Base-by-base conservation (phyloP, 2,329 filamentous ascomycete genomes). In the Neocatenulostroma microsporum region DNA sequence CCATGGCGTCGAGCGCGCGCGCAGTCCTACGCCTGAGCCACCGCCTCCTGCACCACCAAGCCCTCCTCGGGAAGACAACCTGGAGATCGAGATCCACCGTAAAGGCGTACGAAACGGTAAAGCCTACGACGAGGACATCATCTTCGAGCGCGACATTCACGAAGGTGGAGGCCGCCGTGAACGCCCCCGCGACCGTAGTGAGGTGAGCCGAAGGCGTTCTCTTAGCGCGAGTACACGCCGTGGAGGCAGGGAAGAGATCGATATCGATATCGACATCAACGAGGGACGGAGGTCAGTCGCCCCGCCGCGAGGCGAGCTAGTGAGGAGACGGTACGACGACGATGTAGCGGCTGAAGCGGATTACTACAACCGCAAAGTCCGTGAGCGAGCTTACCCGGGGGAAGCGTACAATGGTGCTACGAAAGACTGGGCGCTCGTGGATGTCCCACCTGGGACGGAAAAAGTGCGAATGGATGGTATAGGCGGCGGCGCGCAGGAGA, bases 371-470 rank as follows among this genome's bases (percentile, higher is more conserved):
- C 76, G 81, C 27, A 83, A 84, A 55, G 76, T 74, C 21, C 69
- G 76, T 27, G 80, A 83, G 11, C 76, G 82, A 20, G 78, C 76
- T 14, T 76, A 75, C 44, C 73, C 80, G 53, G 82, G 82, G 35
- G 84, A 89, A 60, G 83, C 81, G 15, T 78, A 73, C 57, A 75
- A 82, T 50, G 83, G 84, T 35, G 78, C 76, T 13, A 86, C 82
- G 23, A 78, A 76, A 46, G 82, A 77, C 53, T 93, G 86, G 84
- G 73, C 76, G 36, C 82, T 93, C 44, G 73, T 94, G 24, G 85
- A 93, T 60, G 80, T 93, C 25, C 85, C 84, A 1, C 83, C 85
- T 0, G 85, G 85, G 40, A 89, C 84, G 0, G 81, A 84, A 63
- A 76, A 81, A 26, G 80, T 91, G n/a, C 74, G 75, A 36, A 82